Evolutionary conservation across 2,329 filamentous ascomycete genomes (phyloP).

Genomic region (Aschersonia sp.): DNA sequence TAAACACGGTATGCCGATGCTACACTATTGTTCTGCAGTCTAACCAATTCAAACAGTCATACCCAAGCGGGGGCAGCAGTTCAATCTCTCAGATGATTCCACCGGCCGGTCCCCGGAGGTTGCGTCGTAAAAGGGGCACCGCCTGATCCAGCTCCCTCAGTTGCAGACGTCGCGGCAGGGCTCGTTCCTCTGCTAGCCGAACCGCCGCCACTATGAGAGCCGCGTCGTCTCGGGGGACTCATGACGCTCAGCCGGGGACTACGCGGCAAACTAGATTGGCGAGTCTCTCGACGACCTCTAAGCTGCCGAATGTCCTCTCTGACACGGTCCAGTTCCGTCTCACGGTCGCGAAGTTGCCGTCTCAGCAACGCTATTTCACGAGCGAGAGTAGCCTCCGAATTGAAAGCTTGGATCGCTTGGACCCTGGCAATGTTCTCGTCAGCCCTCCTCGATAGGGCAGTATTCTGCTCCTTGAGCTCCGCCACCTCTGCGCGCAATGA

Average conservation of each 20-base stretch:
- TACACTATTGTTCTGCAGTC: too few species aligned
- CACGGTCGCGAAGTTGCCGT: constrained; percentile 30
- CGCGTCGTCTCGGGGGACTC: constrained; percentile 27
- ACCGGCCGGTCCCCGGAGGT: constrained; percentile 25
- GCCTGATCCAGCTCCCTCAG: constrained; percentile 11
- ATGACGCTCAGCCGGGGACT: constrained; percentile 40
- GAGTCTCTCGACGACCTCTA: constrained; percentile 38
- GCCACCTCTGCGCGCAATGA: constrained; percentile 30
- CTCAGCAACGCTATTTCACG: constrained; percentile 26
- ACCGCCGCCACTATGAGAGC: constrained; percentile 12
- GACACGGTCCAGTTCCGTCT: constrained; percentile 31
- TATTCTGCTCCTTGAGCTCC: constrained; percentile 25
- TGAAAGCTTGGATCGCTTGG: constrained; percentile 28
- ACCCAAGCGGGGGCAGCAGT: not conserved
- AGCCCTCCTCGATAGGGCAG: constrained; percentile 25
- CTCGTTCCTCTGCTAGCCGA: constrained; percentile 35
- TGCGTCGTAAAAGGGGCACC: constrained; percentile 25
- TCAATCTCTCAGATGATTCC: constrained; percentile 28
- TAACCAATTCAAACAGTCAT: too few species aligned
- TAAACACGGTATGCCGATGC: too few species aligned
- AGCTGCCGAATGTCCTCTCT: constrained; percentile 33
- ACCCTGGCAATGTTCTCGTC: constrained; percentile 30
- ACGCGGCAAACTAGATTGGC: constrained; percentile 40
- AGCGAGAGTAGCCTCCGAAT: constrained; percentile 18
- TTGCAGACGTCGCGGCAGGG: constrained; percentile 24